Conservation (phyloP, 192 early-diverging fungal genomes). For the Coemansia brasiliensis region DNA sequence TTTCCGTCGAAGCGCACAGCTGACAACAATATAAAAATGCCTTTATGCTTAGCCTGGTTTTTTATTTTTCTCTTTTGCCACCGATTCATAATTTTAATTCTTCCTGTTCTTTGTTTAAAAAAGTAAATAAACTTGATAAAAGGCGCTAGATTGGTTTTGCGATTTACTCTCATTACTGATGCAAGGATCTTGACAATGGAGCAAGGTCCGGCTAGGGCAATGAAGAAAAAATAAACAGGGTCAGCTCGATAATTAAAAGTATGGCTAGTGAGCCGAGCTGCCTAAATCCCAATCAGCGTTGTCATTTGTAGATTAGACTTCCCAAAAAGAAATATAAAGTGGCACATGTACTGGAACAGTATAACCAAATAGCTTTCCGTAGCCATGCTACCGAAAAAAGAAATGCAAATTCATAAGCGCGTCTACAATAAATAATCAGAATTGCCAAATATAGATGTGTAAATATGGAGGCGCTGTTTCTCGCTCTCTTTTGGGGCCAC, state of each 20-base stretch:
- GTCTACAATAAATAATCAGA: too few species aligned
- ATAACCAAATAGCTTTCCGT: too few species aligned
- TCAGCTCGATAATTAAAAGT: conserved; percentile 6
- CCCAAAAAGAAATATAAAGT: background rate
- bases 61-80: conserved; percentile 4
- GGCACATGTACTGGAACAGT: background rate
- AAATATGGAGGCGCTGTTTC: too few species aligned
- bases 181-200: too few species aligned
- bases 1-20: conserved; percentile 12
- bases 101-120: background rate
- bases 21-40: background rate
- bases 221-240: background rate
- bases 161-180: too few species aligned
- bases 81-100: background rate
- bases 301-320: background rate
- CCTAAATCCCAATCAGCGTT: background rate
- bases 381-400: too few species aligned
- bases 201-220: background rate
- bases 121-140: conserved; percentile 17
- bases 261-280: background rate
- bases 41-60: background rate
- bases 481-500: too few species aligned
- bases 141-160: too few species aligned
- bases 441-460: too few species aligned
- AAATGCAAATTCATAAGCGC: too few species aligned